Percentiles rank a stretch among this genome's conserved stretches.
phyloP scores from a whole-genome alignment of 2,329 filamentous ascomycete species.

The Emericellopsis cladophorae region DNA sequence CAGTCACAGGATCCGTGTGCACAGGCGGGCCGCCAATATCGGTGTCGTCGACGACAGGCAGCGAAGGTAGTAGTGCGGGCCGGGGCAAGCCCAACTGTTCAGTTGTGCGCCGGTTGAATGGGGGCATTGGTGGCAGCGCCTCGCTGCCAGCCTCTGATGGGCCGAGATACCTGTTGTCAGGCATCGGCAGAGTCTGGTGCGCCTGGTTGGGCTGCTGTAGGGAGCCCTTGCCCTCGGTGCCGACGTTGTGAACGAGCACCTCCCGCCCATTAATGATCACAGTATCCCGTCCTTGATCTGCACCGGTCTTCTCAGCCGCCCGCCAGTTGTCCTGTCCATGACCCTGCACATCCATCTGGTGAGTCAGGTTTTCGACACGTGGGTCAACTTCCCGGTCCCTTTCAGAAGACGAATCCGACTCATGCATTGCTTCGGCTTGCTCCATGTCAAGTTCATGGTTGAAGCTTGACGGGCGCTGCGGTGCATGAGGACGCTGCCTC shows the following conservation, averaged over 20 bases:
- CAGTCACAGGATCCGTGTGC: slow-evolving; percentile 35
- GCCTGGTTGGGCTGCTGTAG: slow-evolving; percentile 28
- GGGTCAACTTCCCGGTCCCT: slow-evolving; percentile 12
- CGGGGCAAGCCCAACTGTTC: slow-evolving; percentile 56
- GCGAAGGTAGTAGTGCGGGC: slow-evolving; percentile 55
- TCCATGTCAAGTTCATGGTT: slow-evolving; percentile 48
- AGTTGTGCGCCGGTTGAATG: slow-evolving; percentile 46
- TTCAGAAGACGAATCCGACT: slow-evolving; percentile 4
- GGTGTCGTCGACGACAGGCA: slow-evolving; percentile 62
- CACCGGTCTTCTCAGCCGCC: slow-evolving; percentile 44
- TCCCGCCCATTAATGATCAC: slow-evolving; percentile 56
- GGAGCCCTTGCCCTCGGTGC: slow-evolving; percentile 51
- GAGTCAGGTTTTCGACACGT: slow-evolving; percentile 44
- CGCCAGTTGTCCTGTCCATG: slow-evolving; percentile 68
- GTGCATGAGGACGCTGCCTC: slow-evolving; percentile 8
- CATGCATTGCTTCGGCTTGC: slow-evolving; percentile 35
- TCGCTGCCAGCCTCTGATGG: slow-evolving; percentile 25
- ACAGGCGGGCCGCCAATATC: slow-evolving; percentile 70
- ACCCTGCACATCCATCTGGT: slow-evolving; percentile 67
- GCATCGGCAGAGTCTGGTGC: slow-evolving; percentile 9
- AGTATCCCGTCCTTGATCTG: slow-evolving; percentile 58
- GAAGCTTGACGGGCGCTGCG: slow-evolving; percentile 39
- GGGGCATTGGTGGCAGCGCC: slow-evolving; percentile 44
- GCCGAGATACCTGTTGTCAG: slow-evolving; percentile 19
- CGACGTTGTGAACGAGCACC: slow-evolving; percentile 52